Evolutionary conservation across 441 rosid species (phyloP), one percentile per base, ranked within the genome.

Genomic region (Adansonia madagascariensis): DNA sequence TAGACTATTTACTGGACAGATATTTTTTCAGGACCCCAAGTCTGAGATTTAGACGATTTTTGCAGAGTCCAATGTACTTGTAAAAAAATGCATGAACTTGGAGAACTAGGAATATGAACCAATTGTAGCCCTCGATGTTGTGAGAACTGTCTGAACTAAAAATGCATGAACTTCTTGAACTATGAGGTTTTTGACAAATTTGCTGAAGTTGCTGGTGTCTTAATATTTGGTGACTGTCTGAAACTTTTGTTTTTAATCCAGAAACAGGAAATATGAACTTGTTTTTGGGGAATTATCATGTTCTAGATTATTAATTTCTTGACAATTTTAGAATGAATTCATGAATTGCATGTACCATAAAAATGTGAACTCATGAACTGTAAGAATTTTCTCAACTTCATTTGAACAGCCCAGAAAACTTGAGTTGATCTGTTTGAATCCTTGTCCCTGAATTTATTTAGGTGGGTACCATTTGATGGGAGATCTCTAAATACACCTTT

Each of bases 1-100:
- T 67, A 72, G 65, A 79, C 85, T 86, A 44, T 66, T 46, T 83
- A 72, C 79, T 79, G 90, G 88, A 87, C 88, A 68, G 14, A 64
- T 52, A 59, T 63, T 62, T 75, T 73, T 76, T 69, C 78, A 56
- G 35, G 82, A 78, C 76, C 79, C 64, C 43, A 41, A 5, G 12
- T 66, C 71, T 63, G 27, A 57, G 39, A 60, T 75, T 81, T 75
- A 67, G 71, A 73, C 75, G 66, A 59, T 70, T 80, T 74, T 68
- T 71, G 72, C 61, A 73, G 77, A 75, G 46, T 62, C 56, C 11
- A 31, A 31, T 59, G 50, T 73, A 52, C 80, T 53, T 46, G 57
- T 44, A 43, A 67, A 66, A 66, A 67, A 44, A 46, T 20, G 47
- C 8, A 41, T 22, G 43, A 35, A 71, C 9, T 61, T 76, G 56